Base-by-base conservation (phyloP, 371 early-diverging fungal genomes). In the Haplosporangium sp. region DNA sequence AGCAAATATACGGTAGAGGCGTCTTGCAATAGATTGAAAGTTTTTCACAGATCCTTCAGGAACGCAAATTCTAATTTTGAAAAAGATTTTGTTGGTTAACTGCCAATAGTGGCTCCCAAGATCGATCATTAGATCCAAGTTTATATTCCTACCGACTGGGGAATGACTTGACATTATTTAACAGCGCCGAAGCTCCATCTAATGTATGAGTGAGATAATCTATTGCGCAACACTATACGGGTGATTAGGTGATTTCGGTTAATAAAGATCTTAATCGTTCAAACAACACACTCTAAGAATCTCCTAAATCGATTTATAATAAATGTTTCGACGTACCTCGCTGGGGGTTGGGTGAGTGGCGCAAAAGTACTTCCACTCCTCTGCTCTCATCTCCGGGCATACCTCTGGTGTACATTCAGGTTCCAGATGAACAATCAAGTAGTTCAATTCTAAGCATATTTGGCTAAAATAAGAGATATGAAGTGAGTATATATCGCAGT, bases 1-100 rank as follows among this genome's bases (percentile, higher is more conserved):
- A 0, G 97, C 96, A 86, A 98, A 97, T 8, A 98, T 92, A n/a
- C 98, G 91, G 76, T 98, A 97, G 10, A 97, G 87, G 39, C 98
- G 84, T 44, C 98, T 88, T 5, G 96, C 94, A 71, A 97, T 94
- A 9, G 92, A 91, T 77, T 94, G 91, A 71, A 95, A 95, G 67
- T 96, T 94, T 74, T 95, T 95, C 34, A 92, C 63, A 19, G 95
- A 93, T 4, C 90, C 84, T 42, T 88, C 91, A 10, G 92, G 93
- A 17, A 95, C 89, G 7, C 91, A 88, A 27, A 94, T 88, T 59
- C 92, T 11, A 63, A 38, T 4, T 15, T 2, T 15, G 10, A 61
- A 40, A 17, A 56, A 62, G n/a, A 57, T n/a, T 35, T 11, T 63
- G 15, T 50, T 8, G 17, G 27, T 53, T 64, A 40, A 35, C 34